Conservation (phyloP, 1,284 basidiomycete genomes). For the Apiotrichum montevideense region DNA sequence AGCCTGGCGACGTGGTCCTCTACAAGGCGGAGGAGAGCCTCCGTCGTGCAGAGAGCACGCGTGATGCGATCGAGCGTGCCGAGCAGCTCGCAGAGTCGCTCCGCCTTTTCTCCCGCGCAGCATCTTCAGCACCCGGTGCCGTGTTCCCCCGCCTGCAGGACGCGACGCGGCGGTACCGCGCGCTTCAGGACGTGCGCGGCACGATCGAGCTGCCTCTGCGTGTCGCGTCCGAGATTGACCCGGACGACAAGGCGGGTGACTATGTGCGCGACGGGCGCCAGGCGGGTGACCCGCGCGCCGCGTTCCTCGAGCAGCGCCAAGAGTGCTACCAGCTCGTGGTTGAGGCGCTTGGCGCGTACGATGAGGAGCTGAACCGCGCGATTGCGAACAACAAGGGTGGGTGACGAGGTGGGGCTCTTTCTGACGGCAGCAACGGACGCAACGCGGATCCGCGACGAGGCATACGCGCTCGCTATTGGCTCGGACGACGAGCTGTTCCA, state of each 20-base stretch:
- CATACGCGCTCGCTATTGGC: conserved; percentile 60
- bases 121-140: conserved; percentile 59
- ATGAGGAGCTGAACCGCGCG: conserved; percentile 50
- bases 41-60: conserved; percentile 78
- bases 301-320: conserved; percentile 58
- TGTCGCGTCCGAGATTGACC: conserved; percentile 75
- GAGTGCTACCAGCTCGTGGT: conserved; percentile 77
- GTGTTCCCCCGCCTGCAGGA: conserved; percentile 79
- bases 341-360: conserved; percentile 73
- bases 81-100: conserved; percentile 75
- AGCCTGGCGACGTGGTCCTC: conserved; percentile 93
- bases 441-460: conserved; percentile 40
- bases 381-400: conserved; percentile 6
- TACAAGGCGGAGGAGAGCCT: conserved; percentile 97
- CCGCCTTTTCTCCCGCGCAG: conserved; percentile 74
- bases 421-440: conserved; percentile 1
- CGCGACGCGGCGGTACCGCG: conserved; percentile 77
- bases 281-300: conserved; percentile 56
- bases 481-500: conserved; percentile 91
- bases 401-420: conserved; percentile 13
- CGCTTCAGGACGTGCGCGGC: conserved; percentile 59
- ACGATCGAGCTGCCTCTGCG: conserved; percentile 78
- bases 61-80: conserved; percentile 63
- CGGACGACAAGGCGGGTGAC: conserved; percentile 67
- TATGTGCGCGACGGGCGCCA: conserved; percentile 67